These are phyloP conservation scores for Cladosporium sp. DNA, from an alignment of 2,329 filamentous ascomycete species.

Conservation along the genomic window DNA sequence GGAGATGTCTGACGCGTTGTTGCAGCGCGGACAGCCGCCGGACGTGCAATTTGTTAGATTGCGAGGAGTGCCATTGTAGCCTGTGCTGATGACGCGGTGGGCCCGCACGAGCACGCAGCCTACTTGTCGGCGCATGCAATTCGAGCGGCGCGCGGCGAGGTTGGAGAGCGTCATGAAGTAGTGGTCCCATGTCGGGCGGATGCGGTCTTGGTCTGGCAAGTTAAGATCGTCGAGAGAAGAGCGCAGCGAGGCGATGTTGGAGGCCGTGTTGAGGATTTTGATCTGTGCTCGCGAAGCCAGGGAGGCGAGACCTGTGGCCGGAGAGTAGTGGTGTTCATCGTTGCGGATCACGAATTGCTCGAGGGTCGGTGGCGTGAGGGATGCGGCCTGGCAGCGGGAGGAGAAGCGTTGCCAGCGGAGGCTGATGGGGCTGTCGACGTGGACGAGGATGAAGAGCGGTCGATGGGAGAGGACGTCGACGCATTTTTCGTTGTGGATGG, in stretches of 20 bases:
- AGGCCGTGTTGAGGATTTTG: conserved; percentile 80
- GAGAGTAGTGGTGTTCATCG: conserved; percentile 74
- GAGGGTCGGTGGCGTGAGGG: conserved; percentile 50
- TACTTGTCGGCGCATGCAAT: conserved; percentile 97
- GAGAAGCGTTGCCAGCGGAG: conserved; percentile 81
- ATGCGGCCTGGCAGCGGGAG: conserved; percentile 51
- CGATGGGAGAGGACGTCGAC: conserved; percentile 75
- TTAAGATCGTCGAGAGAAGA: conserved; percentile 71
- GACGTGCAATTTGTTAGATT: conserved; percentile 87
- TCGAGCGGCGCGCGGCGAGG: conserved; percentile 83
- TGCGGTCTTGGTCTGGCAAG: conserved; percentile 72
- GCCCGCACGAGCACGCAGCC: conserved; percentile 89
- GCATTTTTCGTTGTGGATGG: conserved; percentile 70
- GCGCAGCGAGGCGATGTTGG: conserved; percentile 67
- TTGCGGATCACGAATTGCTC: conserved; percentile 62
- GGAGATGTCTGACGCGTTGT: conserved; percentile 60
- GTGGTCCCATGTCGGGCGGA: conserved; percentile 90
- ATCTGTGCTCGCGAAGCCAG: conserved; percentile 81
- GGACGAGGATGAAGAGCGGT: conserved; percentile 91
- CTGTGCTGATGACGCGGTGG: conserved; percentile 86
- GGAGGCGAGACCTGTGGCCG: conserved; percentile 65
- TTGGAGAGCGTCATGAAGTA: conserved; percentile 99
- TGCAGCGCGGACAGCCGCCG: conserved; percentile 86
- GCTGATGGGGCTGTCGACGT: conserved; percentile 84
- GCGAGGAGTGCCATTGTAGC: conserved; percentile 96